Base-by-base conservation (phyloP, 768 basidiomycete genomes). In the Suillus decipiens region DNA sequence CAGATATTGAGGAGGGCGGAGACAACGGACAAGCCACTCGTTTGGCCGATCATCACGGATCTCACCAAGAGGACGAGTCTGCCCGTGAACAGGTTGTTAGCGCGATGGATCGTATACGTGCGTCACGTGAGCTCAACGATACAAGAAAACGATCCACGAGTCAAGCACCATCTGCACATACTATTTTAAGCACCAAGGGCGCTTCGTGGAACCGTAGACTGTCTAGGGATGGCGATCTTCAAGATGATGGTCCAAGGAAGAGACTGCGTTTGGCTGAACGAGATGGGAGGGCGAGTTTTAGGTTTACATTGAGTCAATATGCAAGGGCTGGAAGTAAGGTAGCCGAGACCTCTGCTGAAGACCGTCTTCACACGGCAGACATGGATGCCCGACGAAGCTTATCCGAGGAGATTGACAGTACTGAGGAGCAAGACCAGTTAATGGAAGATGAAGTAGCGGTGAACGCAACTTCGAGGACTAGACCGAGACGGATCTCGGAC, bases 271-370 rank as follows among this genome's bases (percentile, higher is more conserved):
- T 73, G 54, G 67, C 64, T 8, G 73, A 71, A 17, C 65, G 36
- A 37, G 56, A 3, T n/a, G 69, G 70, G 48, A 71, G 66, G 63
- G 71, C 75, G 63, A 77, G 70, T 37, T 73, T 90, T 59, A 78
- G 83, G 61, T 78, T 74, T 58, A 80, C 73, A 58, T 69, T 92
- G 62, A 79, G 75, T 50, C 80, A 75, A 12, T 91, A 87, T 75
- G 81, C 87, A 12, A 78, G 85, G 66, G 71, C 70, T 41, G 86
- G 85, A 43, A 81, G 79, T 64, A 79, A 77, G 41, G 61, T 41
- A 19, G 5, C 64, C 10, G 34, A 53, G 7, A 69, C 67, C 19
- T 66, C 71, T n/a, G 62, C 66, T n/a, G 66, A 64, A 31, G 66
- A 61, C 14, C 64, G 68, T 36, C 64, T 62, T 1, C 61, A 67